Conservation (phyloP, 2,329 filamentous ascomycete genomes). For the Diaporthe sp. region DNA sequence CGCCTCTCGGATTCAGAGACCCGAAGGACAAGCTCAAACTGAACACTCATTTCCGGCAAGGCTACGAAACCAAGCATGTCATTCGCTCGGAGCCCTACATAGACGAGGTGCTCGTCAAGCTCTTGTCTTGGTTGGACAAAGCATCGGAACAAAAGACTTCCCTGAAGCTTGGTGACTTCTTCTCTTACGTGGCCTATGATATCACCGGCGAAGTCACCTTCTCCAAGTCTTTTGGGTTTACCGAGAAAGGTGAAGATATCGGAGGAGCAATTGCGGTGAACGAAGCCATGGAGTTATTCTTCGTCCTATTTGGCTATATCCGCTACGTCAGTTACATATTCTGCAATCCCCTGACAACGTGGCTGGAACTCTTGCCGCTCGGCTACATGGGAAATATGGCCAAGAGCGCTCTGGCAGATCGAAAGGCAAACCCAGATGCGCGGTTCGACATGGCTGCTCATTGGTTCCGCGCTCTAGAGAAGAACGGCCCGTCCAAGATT, state of each 20-base stretch:
- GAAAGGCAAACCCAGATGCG: constrained; percentile 42
- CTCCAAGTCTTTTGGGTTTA: constrained; percentile 46
- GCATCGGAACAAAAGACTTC: constrained; percentile 34
- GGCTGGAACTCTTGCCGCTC: constrained; percentile 45
- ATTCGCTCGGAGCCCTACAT: constrained; percentile 39
- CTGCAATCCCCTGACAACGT: constrained; percentile 47
- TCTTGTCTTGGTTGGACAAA: constrained; percentile 40
- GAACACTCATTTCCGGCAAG: constrained; percentile 48
- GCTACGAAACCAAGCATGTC: constrained; percentile 49
- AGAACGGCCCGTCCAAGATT: constrained; percentile 2
- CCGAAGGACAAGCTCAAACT: constrained; percentile 49
- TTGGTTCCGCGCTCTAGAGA: constrained; percentile 42
- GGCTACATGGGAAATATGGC: constrained; percentile 46
- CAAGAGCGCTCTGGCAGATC: constrained; percentile 41
- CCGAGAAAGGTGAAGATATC: constrained; percentile 46
- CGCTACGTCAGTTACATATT: constrained; percentile 43
- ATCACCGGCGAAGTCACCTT: constrained; percentile 49
- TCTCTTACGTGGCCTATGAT: constrained; percentile 47
- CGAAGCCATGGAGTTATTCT: constrained; percentile 41
- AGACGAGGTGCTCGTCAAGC: constrained; percentile 35
- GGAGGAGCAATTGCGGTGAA: constrained; percentile 46
- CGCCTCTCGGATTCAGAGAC: constrained; percentile 51
- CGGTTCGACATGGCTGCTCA: constrained; percentile 45
- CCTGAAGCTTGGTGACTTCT: constrained; percentile 42
- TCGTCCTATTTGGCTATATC: constrained; percentile 42